Base-by-base conservation (phyloP, 148 eudicot genomes). In the Heliosperma pusillum region DNA sequence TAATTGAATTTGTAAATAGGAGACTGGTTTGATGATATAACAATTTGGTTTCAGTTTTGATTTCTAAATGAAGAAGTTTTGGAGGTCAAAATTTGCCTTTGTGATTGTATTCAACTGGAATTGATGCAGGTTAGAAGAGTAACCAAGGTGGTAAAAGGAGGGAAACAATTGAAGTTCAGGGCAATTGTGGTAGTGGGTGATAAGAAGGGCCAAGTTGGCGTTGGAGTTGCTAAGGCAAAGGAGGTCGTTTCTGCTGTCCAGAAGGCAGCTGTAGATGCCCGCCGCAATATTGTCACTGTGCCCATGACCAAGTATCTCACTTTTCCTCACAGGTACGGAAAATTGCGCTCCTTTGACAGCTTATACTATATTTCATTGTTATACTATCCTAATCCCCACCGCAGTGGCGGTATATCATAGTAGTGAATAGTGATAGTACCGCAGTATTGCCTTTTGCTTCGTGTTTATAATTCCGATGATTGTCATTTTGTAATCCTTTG, bases 131-230 rank as follows among this genome's bases (percentile, higher is more conserved):
- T 94, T 29, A 91, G 98, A 75, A 94, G 98, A 83, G 97, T 94
- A 29, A 94, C 98, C 0, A 94, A 94, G 76, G 97, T 94, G 29
- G 97, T 91, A 7, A 94, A 94, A 69, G 98, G 98, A 30, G 98
- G 98, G 73, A 94, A 94, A 74, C 93, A 91, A 56, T 27, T 94
- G 86, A 88, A 87, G 74, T 94, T 94, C 79, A 84, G 98, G 79
- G 98, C 96, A 7, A 72, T 94, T 17, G 97, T 94, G 59, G 97
- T 94, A 40, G 97, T 91, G 3, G 98, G 98, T 24, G 93, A 94
- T 68, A 91, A 86, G 84, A 88, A 90, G 76, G 98, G 97, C 4
- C 83, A 83, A 71, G 98, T 94, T 7, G 98, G 98, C 7, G 96
- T 94, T 27, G 98, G 98, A 15, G 90, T 87, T 52, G 98, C 92